phyloP scores from a whole-genome alignment of 306 rosid species.

The Trifolium subterraneum region DNA sequence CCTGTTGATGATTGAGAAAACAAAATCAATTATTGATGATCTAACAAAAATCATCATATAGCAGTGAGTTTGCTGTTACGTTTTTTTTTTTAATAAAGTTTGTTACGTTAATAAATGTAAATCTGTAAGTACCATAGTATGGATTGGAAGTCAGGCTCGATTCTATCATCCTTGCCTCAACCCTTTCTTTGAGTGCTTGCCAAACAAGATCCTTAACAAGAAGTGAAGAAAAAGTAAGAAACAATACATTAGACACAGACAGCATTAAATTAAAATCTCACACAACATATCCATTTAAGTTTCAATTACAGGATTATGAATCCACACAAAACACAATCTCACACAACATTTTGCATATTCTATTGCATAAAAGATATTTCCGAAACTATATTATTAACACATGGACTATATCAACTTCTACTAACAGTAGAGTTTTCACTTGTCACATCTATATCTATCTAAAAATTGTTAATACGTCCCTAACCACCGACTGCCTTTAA shows the following conservation, averaged over 20 bases:
- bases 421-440: too few species aligned
- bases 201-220: conserved; percentile 59
- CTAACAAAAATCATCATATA: neutral
- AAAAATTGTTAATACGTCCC: too few species aligned
- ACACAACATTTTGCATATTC: neutral
- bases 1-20: conserved; percentile 50
- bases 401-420: too few species aligned
- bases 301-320: neutral
- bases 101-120: neutral
- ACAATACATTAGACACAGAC: neutral
- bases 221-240: conserved; percentile 28
- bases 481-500: too few species aligned
- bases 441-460: too few species aligned
- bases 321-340: neutral
- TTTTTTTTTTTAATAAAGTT: too few species aligned
- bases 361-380: neutral
- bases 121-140: conserved; percentile 50
- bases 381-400: too few species aligned
- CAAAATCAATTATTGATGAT: conserved; percentile 23
- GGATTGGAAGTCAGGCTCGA: conserved; percentile 39
- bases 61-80: neutral
- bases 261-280: neutral
- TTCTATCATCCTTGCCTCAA: conserved; percentile 60
- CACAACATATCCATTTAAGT: neutral
- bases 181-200: conserved; percentile 53